Evolutionary conservation across 768 basidiomycete species (phyloP).

Genomic region (Sistotremastrum suecicum): DNA sequence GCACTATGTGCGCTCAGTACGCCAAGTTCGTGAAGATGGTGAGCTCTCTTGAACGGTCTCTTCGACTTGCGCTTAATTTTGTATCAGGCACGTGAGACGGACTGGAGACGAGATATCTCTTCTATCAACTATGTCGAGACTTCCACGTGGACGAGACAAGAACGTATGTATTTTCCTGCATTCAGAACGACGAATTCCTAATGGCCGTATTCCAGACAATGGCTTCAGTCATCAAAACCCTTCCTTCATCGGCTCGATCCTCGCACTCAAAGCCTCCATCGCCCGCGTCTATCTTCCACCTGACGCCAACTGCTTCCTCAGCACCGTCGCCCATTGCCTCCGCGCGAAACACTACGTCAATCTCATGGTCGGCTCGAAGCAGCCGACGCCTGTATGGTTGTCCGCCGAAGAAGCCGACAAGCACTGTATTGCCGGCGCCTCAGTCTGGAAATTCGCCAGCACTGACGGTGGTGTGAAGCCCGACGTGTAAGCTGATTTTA

Average conservation of each 20-base stretch:
- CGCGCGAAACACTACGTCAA: slow-evolving; percentile 78
- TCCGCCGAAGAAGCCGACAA: slow-evolving; percentile 59
- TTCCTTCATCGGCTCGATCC: slow-evolving; percentile 74
- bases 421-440: slow-evolving; percentile 82
- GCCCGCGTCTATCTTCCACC: slow-evolving; percentile 77
- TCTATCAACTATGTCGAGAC: slow-evolving; percentile 83
- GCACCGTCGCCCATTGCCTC: slow-evolving; percentile 73
- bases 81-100: slow-evolving; percentile 36
- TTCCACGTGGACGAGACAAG: slow-evolving; percentile 73
- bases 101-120: slow-evolving; percentile 58
- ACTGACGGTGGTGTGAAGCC: slow-evolving; percentile 57
- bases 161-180: slow-evolving; percentile 19
- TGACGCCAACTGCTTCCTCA: slow-evolving; percentile 81
- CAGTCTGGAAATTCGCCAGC: slow-evolving; percentile 75
- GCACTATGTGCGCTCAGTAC: slow-evolving; percentile 86
- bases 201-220: slow-evolving; percentile 30
- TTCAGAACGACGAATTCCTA: not conserved
- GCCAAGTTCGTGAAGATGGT: slow-evolving; percentile 82
- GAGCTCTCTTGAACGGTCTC: slow-evolving; percentile 4
- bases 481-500: slow-evolving; percentile 38
- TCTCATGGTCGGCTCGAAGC: slow-evolving; percentile 81
- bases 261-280: slow-evolving; percentile 56
- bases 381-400: slow-evolving; percentile 68
- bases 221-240: slow-evolving; percentile 86
- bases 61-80: not conserved